Percentiles rank a stretch among this genome's conserved stretches.
Conservation (phyloP, 2,329 filamentous ascomycete genomes). For the Penicillium hordei region DNA sequence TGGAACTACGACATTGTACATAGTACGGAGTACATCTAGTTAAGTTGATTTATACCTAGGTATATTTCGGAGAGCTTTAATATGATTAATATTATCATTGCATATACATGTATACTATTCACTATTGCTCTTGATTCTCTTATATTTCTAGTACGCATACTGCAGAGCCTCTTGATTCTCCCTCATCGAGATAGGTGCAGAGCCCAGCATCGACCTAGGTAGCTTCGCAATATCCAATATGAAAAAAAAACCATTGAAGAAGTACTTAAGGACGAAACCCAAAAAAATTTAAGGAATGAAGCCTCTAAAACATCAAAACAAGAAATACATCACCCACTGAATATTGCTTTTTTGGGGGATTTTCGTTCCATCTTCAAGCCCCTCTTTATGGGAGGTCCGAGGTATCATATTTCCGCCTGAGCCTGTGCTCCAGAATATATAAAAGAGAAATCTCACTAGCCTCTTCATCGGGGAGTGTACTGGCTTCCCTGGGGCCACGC, state of each 20-base stretch:
- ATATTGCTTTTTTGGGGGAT: constrained; percentile 24
- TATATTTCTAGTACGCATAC: neutral
- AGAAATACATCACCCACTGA: neutral
- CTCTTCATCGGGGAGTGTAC: constrained; percentile 21
- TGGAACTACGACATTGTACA: constrained; percentile 3
- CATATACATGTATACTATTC: neutral
- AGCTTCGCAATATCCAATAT: constrained; percentile 1
- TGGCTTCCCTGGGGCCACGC: constrained; percentile 27
- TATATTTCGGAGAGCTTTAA: neutral
- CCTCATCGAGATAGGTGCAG: constrained; percentile 1
- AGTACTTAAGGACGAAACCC: neutral
- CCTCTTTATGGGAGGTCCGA: constrained; percentile 26
- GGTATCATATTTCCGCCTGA: constrained; percentile 35
- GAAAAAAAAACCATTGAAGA: neutral
- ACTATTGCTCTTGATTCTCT: neutral
- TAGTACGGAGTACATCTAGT: neutral
- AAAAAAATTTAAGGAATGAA: neutral
- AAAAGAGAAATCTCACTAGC: constrained; percentile 14
- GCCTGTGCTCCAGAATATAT: constrained; percentile 18
- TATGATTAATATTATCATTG: neutral
- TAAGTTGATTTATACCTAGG: neutral
- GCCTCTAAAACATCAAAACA: neutral
- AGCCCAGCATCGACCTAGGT: neutral
- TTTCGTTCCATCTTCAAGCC: constrained; percentile 19
- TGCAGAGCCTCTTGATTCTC: constrained; percentile 1